A percentile compares a stretch with the other conserved stretches of the same genome.
Evolutionary conservation across 2,329 filamentous ascomycete species (phyloP).

Genomic region (Sporothrix euskadiensis): DNA sequence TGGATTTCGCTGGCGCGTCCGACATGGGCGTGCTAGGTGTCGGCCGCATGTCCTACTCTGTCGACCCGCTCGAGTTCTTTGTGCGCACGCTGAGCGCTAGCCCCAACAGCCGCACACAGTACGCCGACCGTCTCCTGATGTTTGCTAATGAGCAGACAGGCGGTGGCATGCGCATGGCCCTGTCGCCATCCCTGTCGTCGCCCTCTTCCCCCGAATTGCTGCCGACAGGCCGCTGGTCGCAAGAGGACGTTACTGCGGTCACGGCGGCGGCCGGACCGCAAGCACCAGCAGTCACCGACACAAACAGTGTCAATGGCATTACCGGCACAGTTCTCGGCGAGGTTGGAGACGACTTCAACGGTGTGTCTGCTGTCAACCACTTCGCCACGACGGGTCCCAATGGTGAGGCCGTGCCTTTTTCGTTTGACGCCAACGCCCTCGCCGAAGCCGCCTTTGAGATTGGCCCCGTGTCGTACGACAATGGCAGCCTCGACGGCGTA

Average conservation of each 20-base stretch:
- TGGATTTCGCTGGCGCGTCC: constrained; percentile 39
- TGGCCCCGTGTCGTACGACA: constrained; percentile 12
- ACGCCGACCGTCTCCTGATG: constrained; percentile 46
- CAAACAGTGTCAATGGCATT: background rate
- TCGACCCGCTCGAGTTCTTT: constrained; percentile 49
- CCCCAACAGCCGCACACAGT: constrained; percentile 47
- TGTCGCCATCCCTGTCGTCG: constrained; percentile 36
- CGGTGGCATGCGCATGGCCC: constrained; percentile 40
- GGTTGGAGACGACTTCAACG: constrained; percentile 20
- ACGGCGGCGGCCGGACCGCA: background rate
- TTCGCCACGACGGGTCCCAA: background rate
- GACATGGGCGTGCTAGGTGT: constrained; percentile 40
- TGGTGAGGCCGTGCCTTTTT: background rate
- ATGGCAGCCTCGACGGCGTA: constrained; percentile 7
- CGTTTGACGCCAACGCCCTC: background rate
- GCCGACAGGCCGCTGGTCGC: background rate
- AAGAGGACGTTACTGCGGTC: background rate
- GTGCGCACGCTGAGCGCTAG: constrained; percentile 47
- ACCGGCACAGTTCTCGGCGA: constrained; percentile 30
- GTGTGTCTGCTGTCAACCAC: background rate
- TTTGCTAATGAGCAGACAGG: constrained; percentile 46
- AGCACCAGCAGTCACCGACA: background rate
- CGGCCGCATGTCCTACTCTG: constrained; percentile 39
- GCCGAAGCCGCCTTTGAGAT: background rate
- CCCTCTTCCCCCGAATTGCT: constrained; percentile 29